Conservation (phyloP, 176 grass and related monocot species). For the Triticum urartu region DNA sequence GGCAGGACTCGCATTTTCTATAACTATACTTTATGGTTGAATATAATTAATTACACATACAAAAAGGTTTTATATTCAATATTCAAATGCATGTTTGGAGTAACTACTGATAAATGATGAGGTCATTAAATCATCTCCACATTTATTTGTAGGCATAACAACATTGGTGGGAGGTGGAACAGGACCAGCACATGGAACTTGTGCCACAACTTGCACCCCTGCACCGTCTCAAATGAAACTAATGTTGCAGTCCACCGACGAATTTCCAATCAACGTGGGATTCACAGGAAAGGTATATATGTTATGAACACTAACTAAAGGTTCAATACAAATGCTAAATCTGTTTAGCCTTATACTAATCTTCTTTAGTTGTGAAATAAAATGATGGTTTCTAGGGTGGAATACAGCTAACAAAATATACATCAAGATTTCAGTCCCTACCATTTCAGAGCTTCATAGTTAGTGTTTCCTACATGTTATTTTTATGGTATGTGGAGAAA, state of each 20-base stretch:
- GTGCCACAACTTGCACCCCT: conserved; percentile 95
- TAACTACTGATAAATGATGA: conserved; percentile 11
- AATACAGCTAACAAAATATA: conserved; percentile 11
- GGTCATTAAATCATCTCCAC: conserved; percentile 8
- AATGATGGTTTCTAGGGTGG: not conserved
- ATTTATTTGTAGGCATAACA: conserved; percentile 68
- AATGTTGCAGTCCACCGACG: conserved; percentile 93
- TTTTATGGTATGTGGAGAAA: conserved; percentile 4
- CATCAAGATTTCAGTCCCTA: conserved; percentile 1
- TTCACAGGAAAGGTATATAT: conserved; percentile 86
- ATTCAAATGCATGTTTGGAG: conserved; percentile 15
- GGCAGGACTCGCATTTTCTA: not conserved
- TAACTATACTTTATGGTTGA: conserved; percentile 3
- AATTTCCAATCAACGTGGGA: conserved; percentile 85
- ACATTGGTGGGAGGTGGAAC: conserved; percentile 95
- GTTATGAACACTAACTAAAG: not conserved
- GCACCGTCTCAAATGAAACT: conserved; percentile 86
- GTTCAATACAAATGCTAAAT: conserved; percentile 12
- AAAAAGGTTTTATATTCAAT: not conserved
- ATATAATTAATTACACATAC: not conserved
- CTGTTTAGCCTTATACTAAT: not conserved
- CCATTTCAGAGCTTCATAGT: conserved; percentile 1
- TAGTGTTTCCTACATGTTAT: conserved; percentile 9
- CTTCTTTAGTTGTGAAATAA: not conserved
- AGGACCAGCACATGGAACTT: conserved; percentile 95